Evolutionary conservation across 2,329 filamentous ascomycete species (phyloP), one percentile per base, ranked within the genome.

Genomic region (Escovopsis sp.): DNA sequence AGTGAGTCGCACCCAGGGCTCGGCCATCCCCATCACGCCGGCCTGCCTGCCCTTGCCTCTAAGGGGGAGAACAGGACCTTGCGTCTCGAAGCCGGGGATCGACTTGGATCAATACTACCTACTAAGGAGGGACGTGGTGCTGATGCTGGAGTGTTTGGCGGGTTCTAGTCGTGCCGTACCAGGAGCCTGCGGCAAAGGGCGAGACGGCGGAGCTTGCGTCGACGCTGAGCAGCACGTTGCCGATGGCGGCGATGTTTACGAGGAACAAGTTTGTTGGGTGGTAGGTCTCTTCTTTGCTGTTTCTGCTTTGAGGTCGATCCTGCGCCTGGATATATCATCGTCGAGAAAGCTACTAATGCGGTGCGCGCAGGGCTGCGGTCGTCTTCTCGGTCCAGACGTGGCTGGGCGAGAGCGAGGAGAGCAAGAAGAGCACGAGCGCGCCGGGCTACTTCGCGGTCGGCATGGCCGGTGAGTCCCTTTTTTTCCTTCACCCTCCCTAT

Each of bases 171-270:
- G 84, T 95, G 53, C 88, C 88, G 46, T 95, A 91, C 62, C 77
- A 85, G 62, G 81, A 82, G 52, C 85, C 86, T 35, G 67, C 71
- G 39, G 68, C 75, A 52, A 77, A 79, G 54, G 73, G 71, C 54
- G 72, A 75, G 15, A 54, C 67, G 47, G 66, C 73, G 49, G 87
- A 94, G 56, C 74, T 94, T 61, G 70, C 76, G 41, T 81, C 82
- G 62, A 85, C 71, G 25, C 56, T 80, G 42, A 67, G 72, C 25
- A 89, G 81, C 56, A 93, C 88, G 31, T 70, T 96, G 57, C 89
- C 89, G 45, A 95, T 95, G 89, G 87, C 85, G 44, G 88, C 88
- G 48, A 93, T 94, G 72, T 91, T 94, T 59, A 91, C 83, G 53
- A 75, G 87, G 51, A 94, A 94, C 66, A 83, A 84, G 72, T 91